Evolutionary conservation across 345 rosid genomes (phyloP).

Genomic region (Brassica juncea): DNA sequence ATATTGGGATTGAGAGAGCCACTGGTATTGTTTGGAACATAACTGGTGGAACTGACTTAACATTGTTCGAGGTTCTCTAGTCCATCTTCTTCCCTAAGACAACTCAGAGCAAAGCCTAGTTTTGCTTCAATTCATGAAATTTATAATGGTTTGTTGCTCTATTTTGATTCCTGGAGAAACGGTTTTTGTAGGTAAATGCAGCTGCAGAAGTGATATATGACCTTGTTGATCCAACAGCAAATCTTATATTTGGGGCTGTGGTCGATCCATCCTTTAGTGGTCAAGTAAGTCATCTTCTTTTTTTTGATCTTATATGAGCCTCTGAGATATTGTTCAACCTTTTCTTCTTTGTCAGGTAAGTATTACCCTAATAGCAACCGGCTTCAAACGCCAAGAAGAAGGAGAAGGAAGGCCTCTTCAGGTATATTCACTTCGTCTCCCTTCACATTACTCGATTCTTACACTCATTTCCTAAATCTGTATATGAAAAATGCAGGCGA

Average conservation of each 20-base stretch:
- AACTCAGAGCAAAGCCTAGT: not conserved
- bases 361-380: conserved; percentile 92
- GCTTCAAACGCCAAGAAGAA: conserved; percentile 89
- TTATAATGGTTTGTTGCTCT: not conserved
- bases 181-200: conserved; percentile 72
- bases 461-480: not conserved
- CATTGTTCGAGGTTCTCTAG: conserved; percentile 75
- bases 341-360: conserved; percentile 53
- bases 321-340: not conserved
- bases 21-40: conserved; percentile 99
- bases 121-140: not conserved
- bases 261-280: conserved; percentile 86
- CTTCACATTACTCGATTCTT: not conserved
- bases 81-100: not conserved
- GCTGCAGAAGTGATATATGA: conserved; percentile 97
- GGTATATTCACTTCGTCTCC: conserved; percentile 16
- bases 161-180: no score
- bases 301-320: conserved; percentile 1
- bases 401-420: conserved; percentile 63
- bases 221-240: conserved; percentile 96
- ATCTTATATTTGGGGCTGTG: conserved; percentile 92
- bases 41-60: conserved; percentile 92
- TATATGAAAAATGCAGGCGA: not conserved
- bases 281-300: conserved; percentile 58
- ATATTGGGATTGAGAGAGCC: conserved; percentile 97